Evolutionary conservation across 108 stramenopile species (phyloP).

Genomic region (Fragilariopsis cylindrus): DNA sequence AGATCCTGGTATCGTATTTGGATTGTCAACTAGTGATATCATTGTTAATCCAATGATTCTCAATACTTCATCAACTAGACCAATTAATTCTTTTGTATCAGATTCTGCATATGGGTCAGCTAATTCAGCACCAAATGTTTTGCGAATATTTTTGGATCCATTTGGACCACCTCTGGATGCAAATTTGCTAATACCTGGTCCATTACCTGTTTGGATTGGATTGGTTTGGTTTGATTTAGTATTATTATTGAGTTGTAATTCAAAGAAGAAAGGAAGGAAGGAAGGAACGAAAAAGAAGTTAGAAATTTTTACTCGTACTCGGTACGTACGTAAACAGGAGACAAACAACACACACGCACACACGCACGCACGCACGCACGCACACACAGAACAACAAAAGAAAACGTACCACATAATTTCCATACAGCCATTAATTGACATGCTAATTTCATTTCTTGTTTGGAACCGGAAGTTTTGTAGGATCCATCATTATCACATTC

Average conservation of each 20-base stretch:
- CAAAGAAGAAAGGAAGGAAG: background rate
- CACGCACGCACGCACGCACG: no score
- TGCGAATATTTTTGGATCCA: conserved; percentile 76
- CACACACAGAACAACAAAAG: no score
- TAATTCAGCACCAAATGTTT: conserved; percentile 76
- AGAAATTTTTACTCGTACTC: conserved; percentile 38
- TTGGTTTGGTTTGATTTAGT: no score
- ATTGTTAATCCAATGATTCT: conserved; percentile 58
- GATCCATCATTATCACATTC: conserved; percentile 58
- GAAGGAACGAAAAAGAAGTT: background rate
- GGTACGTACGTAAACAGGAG: conserved; percentile 22
- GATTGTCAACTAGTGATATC: conserved; percentile 41
- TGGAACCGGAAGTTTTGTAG: conserved; percentile 57
- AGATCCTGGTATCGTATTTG: conserved; percentile 20
- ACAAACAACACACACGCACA: no score
- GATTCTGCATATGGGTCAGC: conserved; percentile 81
- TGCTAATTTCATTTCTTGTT: conserved; percentile 48
- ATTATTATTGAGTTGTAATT: background rate
- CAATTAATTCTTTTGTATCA: conserved; percentile 43
- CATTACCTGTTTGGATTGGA: background rate
- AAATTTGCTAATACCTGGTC: conserved; percentile 55
- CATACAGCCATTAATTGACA: conserved; percentile 80
- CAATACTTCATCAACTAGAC: conserved; percentile 60
- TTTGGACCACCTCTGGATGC: conserved; percentile 75
- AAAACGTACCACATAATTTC: conserved; percentile 56